Evolutionary conservation across 73 alveolate genomes (phyloP), one percentile per base, ranked within the genome.

Genomic region (Paramecium tetraurelia): DNA sequence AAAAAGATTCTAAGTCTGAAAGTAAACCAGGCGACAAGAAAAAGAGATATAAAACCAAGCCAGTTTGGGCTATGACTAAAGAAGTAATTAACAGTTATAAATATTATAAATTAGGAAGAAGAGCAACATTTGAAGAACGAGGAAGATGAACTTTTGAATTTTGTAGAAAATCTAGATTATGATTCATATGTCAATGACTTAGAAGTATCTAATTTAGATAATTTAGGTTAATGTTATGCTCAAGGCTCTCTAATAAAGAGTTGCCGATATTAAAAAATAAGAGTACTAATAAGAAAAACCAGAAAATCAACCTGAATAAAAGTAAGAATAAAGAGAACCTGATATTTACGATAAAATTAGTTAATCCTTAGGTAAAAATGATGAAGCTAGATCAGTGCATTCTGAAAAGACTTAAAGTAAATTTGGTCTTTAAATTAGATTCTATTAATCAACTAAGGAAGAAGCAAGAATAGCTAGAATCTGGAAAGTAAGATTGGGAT

Each of bases 61-160:
- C 99, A 33, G 96, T 93, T 41, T 96, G 99, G 98, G 98, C 98
- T 10, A 85, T 86, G 92, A 95, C 98, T 7, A 97, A 95, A 88
- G 92, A 96, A 38, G 93, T 86, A 86, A 36, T 14, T 18, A 50
- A 48, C 29, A 27, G 46, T 18, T 40, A 53, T 53, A 53, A 53
- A 18, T 53, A 53, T 53, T 53, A 31, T 3, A 68, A 38, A 40
- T 22, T 31, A 86, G 58, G 95, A 97, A 72, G 86, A 88, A 27
- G 97, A 97, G 38, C 68, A 96, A 76, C 93, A 92, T 70, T 86
- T 94, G 63, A 97, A 97, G 46, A 69, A 94, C 22, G 98, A 97
- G 70, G 94, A 93, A 10, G 98, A 96, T 59, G 97, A 97, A 35
- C 93, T 97, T 58, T 53, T 97, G 50, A 97, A 95, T 58, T 97